Evolutionary conservation across 192 early-diverging fungal species (phyloP), one percentile per base, ranked within the genome.

Genomic region (Dissophora ornata): DNA sequence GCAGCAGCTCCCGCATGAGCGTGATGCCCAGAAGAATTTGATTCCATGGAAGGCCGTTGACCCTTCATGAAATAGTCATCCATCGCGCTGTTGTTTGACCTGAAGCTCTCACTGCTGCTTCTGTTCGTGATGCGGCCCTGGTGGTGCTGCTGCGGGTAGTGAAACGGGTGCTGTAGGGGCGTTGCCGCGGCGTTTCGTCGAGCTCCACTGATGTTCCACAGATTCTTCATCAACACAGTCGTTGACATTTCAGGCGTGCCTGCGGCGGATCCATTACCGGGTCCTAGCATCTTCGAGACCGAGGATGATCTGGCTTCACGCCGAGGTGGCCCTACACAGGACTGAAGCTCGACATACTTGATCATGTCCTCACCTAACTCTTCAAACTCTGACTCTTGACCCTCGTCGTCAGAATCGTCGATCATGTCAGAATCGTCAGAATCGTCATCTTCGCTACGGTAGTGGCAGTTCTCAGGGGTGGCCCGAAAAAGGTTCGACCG

Each of bases 331-430:
- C 22, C 53, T 15, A 77, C 46, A 25, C 57, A 67, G 1, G 73
- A 42, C 48, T 77, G 58, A 25, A 77, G 59, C 3, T 77, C 64
- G 18, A 77, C 73, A 50, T 56, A 77, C 30, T 77, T 77, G 52
- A 77, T 77, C 73, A 77, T 77, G 21, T 77, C 73, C 32, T 77
- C 73, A 26, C 73, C 73, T 10, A 77, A 59, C 18, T 77, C 64
- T 45, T 63, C 54, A 47, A 75, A 75, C 42, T 75, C 71, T 12
- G 71, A 75, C 30, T 75, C 71, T 42, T 75, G 57, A 24, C 63
- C 63, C 13, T 75, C 71, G 28, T 66, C 57, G 19, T 66, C 71
- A 29, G 65, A 60, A 8, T 64, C 65, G 19, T 50, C 57, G 34
- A 9, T 13, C 6, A 38, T 47, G 8, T 57, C 52, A 38, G 55